phyloP scores from a whole-genome alignment of 1,139 yeast genomes.

The Protomyces lactucae-debilis region DNA sequence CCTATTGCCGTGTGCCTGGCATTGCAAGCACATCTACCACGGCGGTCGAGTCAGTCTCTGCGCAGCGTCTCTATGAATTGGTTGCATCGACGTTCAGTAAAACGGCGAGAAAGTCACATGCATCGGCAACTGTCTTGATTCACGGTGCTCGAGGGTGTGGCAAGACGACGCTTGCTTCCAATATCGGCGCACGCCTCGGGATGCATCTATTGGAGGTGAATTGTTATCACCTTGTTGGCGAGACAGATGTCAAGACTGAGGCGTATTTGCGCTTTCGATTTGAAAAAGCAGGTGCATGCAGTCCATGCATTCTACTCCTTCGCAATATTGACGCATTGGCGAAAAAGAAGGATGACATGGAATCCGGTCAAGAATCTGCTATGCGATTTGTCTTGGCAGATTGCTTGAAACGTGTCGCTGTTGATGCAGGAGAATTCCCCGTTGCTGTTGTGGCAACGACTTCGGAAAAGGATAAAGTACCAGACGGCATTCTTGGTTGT shows the following conservation, averaged over 20 bases:
- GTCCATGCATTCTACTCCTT: slow-evolving; percentile 52
- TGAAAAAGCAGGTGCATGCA: slow-evolving; percentile 52
- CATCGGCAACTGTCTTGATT: slow-evolving; percentile 52
- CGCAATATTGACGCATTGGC: slow-evolving; percentile 73
- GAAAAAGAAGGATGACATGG: slow-evolving; percentile 60
- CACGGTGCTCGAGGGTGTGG: slow-evolving; percentile 78
- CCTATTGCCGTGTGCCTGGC: slow-evolving; percentile 45
- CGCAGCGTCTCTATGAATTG: slow-evolving; percentile 36
- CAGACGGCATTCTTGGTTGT: slow-evolving; percentile 60
- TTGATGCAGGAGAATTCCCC: slow-evolving; percentile 9
- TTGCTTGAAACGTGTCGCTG: background rate
- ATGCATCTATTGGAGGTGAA: slow-evolving; percentile 66
- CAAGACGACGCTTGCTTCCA: slow-evolving; percentile 59
- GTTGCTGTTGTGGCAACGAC: slow-evolving; percentile 64
- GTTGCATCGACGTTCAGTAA: slow-evolving; percentile 39
- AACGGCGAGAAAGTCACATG: slow-evolving; percentile 34
- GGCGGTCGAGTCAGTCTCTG: background rate
- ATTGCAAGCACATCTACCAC: background rate
- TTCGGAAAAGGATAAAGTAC: slow-evolving; percentile 64
- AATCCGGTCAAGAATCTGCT: slow-evolving; percentile 23
- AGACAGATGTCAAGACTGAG: slow-evolving; percentile 72
- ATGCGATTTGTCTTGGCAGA: slow-evolving; percentile 23
- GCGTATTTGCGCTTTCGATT: slow-evolving; percentile 73
- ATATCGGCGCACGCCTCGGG: slow-evolving; percentile 57
- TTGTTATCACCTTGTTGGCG: slow-evolving; percentile 51